These are phyloP conservation scores for Scutellaria minor DNA, from an alignment of 257 asterid species.

Conservation along the genomic window DNA sequence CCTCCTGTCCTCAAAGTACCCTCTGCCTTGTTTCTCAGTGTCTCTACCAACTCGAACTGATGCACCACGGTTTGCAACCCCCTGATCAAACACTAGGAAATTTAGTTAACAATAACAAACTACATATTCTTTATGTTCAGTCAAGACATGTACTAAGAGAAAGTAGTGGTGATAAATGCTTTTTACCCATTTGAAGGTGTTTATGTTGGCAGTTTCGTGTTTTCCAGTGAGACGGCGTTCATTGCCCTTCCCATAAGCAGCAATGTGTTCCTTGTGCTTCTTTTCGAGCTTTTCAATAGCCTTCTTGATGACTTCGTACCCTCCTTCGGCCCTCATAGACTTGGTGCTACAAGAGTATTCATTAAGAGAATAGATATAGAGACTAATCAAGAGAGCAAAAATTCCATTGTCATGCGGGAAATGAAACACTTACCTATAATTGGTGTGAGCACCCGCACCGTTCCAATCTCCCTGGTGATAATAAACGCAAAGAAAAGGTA, in stretches of 20 bases:
- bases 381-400: background rate
- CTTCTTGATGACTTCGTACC: conserved; percentile 71
- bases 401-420: background rate
- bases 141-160: background rate
- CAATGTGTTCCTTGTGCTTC: conserved; percentile 86
- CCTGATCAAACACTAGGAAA: conserved; percentile 43
- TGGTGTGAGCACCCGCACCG: conserved; percentile 93
- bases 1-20: conserved; percentile 87
- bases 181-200: conserved; percentile 78
- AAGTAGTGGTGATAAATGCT: background rate
- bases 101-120: background rate
- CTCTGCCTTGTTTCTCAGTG: conserved; percentile 83
- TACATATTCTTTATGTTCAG: no score
- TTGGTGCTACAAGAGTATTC: conserved; percentile 58
- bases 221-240: conserved; percentile 88
- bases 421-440: conserved; percentile 60
- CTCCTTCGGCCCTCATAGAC: conserved; percentile 81
- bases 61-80: conserved; percentile 91
- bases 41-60: conserved; percentile 89
- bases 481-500: background rate
- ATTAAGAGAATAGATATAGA: background rate
- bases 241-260: conserved; percentile 89
- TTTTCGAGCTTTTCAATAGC: conserved; percentile 73
- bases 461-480: conserved; percentile 80
- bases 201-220: conserved; percentile 80